Conservation (phyloP, 441 rosid species). For the Pelargonium myrrhifolium region DNA sequence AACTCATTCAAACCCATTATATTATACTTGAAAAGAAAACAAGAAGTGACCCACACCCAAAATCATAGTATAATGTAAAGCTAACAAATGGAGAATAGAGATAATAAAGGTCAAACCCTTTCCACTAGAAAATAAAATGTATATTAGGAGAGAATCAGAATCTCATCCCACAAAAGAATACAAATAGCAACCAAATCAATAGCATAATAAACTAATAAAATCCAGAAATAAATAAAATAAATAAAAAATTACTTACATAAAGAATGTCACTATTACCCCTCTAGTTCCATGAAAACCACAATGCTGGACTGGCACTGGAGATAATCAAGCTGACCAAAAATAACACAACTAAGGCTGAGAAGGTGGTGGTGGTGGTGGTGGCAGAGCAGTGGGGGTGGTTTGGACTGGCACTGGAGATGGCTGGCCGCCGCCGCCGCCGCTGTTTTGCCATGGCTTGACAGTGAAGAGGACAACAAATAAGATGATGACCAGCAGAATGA, state of each 20-base stretch:
- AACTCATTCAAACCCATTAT: too few species aligned
- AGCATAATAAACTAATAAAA: background rate
- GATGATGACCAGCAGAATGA: conserved; percentile 32
- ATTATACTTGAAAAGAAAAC: too few species aligned
- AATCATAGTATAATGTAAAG: too few species aligned
- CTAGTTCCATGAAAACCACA: background rate
- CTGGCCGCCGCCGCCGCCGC: background rate
- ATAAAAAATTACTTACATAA: conserved; percentile 1
- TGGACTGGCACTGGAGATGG: background rate
- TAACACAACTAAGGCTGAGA: too few species aligned
- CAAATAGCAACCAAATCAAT: background rate
- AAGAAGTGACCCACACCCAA: too few species aligned
- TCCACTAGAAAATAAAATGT: too few species aligned
- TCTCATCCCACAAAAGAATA: background rate
- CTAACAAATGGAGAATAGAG: too few species aligned
- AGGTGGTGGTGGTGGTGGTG: too few species aligned
- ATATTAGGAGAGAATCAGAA: too few species aligned
- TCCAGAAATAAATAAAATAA: too few species aligned
- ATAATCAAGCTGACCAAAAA: background rate
- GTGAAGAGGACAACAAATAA: conserved; percentile 49
- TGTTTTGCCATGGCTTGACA: conserved; percentile 25
- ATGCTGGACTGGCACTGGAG: background rate
- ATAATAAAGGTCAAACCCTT: too few species aligned
- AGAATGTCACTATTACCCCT: background rate
- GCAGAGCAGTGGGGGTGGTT: background rate